phyloP scores from a whole-genome alignment of 345 rosid species.

The Dipteronia dyeriana region DNA sequence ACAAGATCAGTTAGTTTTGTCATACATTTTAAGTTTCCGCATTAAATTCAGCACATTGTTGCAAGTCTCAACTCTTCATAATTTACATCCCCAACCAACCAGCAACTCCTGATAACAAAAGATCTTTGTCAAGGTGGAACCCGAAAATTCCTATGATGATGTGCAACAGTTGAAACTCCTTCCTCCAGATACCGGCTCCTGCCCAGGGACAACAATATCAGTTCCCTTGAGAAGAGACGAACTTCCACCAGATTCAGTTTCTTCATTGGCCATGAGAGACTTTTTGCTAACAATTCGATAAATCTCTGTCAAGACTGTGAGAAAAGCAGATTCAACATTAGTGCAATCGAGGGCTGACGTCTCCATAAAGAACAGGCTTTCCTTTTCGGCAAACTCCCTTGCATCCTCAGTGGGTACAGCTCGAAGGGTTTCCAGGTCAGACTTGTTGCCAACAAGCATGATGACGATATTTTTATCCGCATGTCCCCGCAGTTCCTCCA shows the following conservation, averaged over 20 bases:
- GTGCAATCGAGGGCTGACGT: constrained; percentile 66
- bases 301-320: constrained; percentile 55
- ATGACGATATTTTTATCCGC: constrained; percentile 60
- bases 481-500: constrained; percentile 59
- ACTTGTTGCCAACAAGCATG: constrained; percentile 66
- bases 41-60: constrained; percentile 1
- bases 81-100: constrained; percentile 9
- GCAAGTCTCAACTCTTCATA: constrained; percentile 1
- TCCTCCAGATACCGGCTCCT: constrained; percentile 32
- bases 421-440: constrained; percentile 52
- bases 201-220: constrained; percentile 39
- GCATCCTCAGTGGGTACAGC: constrained; percentile 65
- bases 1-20: not conserved
- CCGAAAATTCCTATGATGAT: constrained; percentile 29
- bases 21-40: constrained; percentile 10
- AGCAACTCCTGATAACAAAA: constrained; percentile 2
- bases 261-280: constrained; percentile 51
- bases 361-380: constrained; percentile 63
- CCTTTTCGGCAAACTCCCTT: constrained; percentile 57
- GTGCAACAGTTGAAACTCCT: constrained; percentile 38
- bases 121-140: not conserved
- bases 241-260: constrained; percentile 46
- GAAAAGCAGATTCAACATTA: constrained; percentile 61
- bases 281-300: constrained; percentile 57
- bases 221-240: constrained; percentile 55